Conservation (phyloP, 1,284 basidiomycete species). For the Microbotryomycetes sp. region DNA sequence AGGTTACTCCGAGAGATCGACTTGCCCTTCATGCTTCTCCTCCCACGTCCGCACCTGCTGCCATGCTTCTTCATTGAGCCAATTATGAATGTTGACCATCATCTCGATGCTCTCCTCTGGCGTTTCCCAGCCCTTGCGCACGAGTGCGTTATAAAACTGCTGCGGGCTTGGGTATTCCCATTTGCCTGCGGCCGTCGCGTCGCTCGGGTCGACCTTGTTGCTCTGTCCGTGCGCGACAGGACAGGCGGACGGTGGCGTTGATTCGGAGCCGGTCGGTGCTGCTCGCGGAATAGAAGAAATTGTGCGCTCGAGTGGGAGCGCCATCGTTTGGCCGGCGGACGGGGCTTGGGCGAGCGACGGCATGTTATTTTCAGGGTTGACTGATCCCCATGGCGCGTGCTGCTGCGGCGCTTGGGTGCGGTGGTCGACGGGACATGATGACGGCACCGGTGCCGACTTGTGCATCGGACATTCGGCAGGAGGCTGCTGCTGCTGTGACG, state of each 20-base stretch:
- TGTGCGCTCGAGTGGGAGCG: constrained; percentile 67
- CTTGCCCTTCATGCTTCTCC: constrained; percentile 52
- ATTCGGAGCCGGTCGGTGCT: constrained; percentile 32
- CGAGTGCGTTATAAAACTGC: constrained; percentile 97
- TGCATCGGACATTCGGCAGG: constrained; percentile 31
- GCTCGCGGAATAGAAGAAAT: constrained; percentile 76
- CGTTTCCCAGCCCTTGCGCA: constrained; percentile 95
- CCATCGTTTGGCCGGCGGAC: constrained; percentile 51
- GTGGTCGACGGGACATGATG: constrained; percentile 21
- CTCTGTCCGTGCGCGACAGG: constrained; percentile 35
- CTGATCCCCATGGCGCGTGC: constrained; percentile 11
- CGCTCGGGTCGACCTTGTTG: constrained; percentile 37
- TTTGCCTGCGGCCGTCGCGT: constrained; percentile 34
- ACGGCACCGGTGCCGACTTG: constrained; percentile 2
- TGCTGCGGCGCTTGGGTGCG: background rate
- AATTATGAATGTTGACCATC: constrained; percentile 98
- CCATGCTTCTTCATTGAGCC: constrained; percentile 96
- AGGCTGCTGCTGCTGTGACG: background rate
- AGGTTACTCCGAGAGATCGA: constrained; percentile 7
- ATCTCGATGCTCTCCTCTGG: constrained; percentile 92
- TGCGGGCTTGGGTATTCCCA: constrained; percentile 99
- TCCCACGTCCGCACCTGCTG: constrained; percentile 93
- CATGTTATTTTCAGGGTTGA: constrained; percentile 87
- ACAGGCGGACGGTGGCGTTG: constrained; percentile 35
- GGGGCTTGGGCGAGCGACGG: constrained; percentile 67